These are phyloP conservation scores for Penicillium flavigenum DNA, from an alignment of 495 filamentous ascomycete species.

Conservation along the genomic window DNA sequence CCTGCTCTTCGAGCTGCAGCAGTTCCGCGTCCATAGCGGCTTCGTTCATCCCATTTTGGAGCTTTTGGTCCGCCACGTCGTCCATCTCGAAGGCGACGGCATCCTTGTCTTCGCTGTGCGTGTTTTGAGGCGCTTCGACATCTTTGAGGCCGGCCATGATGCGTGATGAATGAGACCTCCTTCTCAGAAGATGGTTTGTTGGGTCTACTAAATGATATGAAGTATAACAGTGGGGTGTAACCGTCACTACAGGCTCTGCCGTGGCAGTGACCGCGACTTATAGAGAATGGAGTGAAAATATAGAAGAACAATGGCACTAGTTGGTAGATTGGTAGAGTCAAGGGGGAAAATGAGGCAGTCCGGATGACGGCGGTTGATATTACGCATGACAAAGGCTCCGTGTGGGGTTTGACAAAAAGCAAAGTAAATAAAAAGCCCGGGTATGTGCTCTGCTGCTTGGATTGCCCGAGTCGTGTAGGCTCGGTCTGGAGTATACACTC, in stretches of 20 bases:
- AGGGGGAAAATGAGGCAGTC: not conserved
- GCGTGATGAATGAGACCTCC: constrained; percentile 4
- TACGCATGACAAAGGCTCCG: not conserved
- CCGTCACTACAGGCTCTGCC: not conserved
- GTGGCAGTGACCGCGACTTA: not conserved
- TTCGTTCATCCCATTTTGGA: constrained; percentile 27
- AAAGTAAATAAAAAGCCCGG: not conserved
- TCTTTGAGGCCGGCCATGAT: constrained; percentile 37
- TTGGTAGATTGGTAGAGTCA: not conserved
- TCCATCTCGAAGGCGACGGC: constrained; percentile 28
- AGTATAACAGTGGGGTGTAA: constrained; percentile 7
- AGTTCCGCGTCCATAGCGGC: constrained; percentile 42
- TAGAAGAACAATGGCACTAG: not conserved
- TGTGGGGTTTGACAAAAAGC: not conserved
- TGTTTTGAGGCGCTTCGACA: constrained; percentile 28
- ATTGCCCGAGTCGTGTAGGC: not conserved
- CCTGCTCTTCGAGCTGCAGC: constrained; percentile 33
- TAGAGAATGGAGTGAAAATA: not conserved
- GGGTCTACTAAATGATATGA: not conserved
- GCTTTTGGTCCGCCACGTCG: constrained; percentile 30
- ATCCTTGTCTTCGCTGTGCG: constrained; percentile 35
- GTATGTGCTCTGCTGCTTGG: not conserved
- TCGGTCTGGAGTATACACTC: not conserved
- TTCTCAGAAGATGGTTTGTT: not conserved
- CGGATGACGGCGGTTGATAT: not conserved